Base-by-base conservation (phyloP, 129 eudicot species). In the Erigeron canadensis region DNA sequence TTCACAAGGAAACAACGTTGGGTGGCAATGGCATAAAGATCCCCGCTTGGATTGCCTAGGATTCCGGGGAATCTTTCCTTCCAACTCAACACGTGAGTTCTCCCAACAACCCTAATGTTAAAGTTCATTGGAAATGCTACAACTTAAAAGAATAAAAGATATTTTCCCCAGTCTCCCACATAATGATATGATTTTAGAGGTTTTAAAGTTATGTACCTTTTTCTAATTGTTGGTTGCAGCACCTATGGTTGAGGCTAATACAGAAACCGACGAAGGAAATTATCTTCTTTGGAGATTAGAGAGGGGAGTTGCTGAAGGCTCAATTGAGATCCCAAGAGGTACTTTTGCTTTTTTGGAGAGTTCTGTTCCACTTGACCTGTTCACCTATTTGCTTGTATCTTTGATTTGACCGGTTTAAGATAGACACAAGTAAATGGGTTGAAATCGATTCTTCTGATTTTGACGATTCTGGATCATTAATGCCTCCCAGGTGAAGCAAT, bases 301-400 rank as follows among this genome's bases (percentile, higher is more conserved):
- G 80, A 84, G 78, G 79, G 99, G 99, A 51, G 97, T 94, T 76
- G 96, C 99, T 7, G 99, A 94, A 86, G 97, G 99, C 65, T 81
- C 97, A 8, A 62, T 66, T 59, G 99, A 90, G 84, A 94, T 94
- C 53, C 96, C 99, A 39, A 94, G 90, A 94, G 99, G 97, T 89
- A 53, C 45, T 38, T 77, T 60, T 66, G 40, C 21, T 50, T 12
- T 50, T 50, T 51, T 4, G 5, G 7, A 12, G 19, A 63, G 18
- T 67, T 21, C 67, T 84, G 77, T 89, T 84, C 91, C 96, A 44
- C 95, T 91, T 72, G 89, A 77, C 62, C 83, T 5, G 8, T 48
- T 48, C 18, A 15, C 7, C 54, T 48, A 11, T 48, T 48, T 48
- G n/a, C 4, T 11, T 46, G 5, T 13, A 12, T 13, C 1, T 13